phyloP scores from a whole-genome alignment of 208 protist species.

The Acanthamoeba triangularis region DNA sequence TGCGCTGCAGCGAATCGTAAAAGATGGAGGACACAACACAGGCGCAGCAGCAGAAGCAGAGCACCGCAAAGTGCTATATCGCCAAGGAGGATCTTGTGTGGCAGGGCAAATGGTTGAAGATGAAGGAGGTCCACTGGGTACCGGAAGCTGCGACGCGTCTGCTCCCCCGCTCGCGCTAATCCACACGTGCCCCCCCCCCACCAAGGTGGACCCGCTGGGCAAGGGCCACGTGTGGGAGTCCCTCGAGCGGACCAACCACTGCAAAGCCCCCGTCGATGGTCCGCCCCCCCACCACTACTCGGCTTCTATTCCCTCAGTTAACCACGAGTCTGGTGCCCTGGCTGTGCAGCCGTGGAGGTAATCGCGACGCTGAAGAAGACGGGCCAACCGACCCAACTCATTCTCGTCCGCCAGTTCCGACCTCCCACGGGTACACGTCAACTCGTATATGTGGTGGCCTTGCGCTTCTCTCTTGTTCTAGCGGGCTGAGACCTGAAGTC shows the following conservation, averaged over 20 bases:
- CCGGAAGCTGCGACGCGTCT: neutral
- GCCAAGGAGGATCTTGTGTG: conserved; percentile 18
- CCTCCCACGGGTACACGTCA: neutral
- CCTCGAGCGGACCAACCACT: conserved; percentile 38
- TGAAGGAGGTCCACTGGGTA: conserved; percentile 48
- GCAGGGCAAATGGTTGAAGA: conserved; percentile 35
- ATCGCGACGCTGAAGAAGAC: conserved; percentile 57
- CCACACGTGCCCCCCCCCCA: neutral
- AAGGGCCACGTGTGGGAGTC: conserved; percentile 57
- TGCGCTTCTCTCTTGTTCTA: neutral
- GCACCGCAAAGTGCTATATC: neutral
- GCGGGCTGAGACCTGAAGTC: neutral
- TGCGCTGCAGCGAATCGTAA: neutral
- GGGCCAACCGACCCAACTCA: neutral
- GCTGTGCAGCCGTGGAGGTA: conserved; percentile 19
- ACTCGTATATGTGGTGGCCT: neutral
- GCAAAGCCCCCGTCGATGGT: conserved; percentile 54
- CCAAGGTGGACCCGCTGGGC: conserved; percentile 11
- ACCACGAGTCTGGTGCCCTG: neutral
- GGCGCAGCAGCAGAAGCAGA: neutral
- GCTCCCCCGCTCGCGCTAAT: neutral
- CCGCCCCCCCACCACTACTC: neutral
- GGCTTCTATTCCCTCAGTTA: neutral
- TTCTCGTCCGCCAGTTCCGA: conserved; percentile 57
- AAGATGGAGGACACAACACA: neutral